Conservation (phyloP, 2,329 filamentous ascomycete species). For the Aspergillus felis region DNA sequence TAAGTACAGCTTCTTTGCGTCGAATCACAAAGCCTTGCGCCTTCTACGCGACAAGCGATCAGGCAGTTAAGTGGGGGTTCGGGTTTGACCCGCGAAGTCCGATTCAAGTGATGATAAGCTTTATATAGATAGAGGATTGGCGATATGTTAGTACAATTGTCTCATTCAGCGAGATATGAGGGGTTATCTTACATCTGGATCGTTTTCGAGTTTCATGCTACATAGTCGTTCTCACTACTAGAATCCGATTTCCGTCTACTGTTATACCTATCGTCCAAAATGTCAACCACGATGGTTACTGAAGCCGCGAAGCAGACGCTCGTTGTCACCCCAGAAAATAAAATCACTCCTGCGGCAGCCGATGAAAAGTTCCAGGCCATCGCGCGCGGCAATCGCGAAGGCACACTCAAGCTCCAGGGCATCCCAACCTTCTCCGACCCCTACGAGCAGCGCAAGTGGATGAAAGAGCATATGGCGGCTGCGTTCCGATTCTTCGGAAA, state of each 20-base stretch:
- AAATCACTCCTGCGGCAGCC: constrained; percentile 20
- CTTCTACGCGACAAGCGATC: not conserved
- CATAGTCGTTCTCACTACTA: not conserved
- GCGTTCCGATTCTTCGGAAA: constrained; percentile 42
- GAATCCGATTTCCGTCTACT: not conserved
- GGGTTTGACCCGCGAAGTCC: not conserved
- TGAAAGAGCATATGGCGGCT: constrained; percentile 48
- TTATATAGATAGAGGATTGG: not conserved
- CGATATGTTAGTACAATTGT: too few species aligned
- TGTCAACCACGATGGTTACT: constrained; percentile 12
- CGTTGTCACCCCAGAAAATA: constrained; percentile 7
- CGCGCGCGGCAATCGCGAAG: constrained; percentile 34
- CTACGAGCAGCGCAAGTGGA: constrained; percentile 48
- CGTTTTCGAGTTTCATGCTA: not conserved
- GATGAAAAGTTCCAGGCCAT: constrained; percentile 31
- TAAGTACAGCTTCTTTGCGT: not conserved
- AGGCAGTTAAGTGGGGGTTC: not conserved
- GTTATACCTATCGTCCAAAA: not conserved
- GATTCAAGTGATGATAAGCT: not conserved
- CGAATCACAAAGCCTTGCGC: not conserved
- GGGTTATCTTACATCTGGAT: not conserved
- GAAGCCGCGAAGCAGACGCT: constrained; percentile 5
- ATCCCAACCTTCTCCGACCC: constrained; percentile 39
- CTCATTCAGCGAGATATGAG: not conserved
- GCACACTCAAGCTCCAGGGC: constrained; percentile 33